Conservation (phyloP, 768 basidiomycete genomes). For the Hemileccinum impolitum region DNA sequence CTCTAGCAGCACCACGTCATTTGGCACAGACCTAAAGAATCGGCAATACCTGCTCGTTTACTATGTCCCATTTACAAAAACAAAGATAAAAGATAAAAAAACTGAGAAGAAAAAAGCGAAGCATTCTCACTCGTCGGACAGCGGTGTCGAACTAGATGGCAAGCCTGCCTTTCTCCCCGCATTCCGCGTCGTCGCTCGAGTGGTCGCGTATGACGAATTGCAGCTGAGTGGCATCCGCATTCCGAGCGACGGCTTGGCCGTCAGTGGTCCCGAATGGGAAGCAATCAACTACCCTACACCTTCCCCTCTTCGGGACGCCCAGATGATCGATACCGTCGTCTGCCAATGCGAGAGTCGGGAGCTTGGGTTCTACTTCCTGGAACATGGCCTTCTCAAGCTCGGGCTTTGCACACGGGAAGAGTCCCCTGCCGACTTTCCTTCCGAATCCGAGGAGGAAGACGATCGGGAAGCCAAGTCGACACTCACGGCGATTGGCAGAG, state of each 20-base stretch:
- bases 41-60: conserved; percentile 77
- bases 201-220: conserved; percentile 70
- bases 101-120: conserved; percentile 31
- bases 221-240: conserved; percentile 70
- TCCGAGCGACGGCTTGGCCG: conserved; percentile 65
- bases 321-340: conserved; percentile 43
- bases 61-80: conserved; percentile 55
- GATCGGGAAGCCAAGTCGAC: conserved; percentile 40
- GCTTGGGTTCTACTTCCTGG: conserved; percentile 72
- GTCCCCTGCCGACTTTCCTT: conserved; percentile 1
- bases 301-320: conserved; percentile 31
- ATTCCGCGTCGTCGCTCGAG: conserved; percentile 73
- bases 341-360: conserved; percentile 62
- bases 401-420: conserved; percentile 52
- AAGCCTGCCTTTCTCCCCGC: conserved; percentile 52
- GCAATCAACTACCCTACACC: conserved; percentile 36
- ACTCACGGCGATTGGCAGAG: conserved; percentile 46
- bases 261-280: conserved; percentile 59
- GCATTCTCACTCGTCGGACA: conserved; percentile 29
- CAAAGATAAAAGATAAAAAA: conserved; percentile 15
- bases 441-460: conserved; percentile 40
- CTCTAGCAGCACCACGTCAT: conserved; percentile 28
- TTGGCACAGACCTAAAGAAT: conserved; percentile 43
- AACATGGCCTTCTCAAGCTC: conserved; percentile 73
- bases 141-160: conserved; percentile 31